These are phyloP conservation scores for Dryas octopetala DNA, from an alignment of 306 rosid genomes.

Conservation along the genomic window DNA sequence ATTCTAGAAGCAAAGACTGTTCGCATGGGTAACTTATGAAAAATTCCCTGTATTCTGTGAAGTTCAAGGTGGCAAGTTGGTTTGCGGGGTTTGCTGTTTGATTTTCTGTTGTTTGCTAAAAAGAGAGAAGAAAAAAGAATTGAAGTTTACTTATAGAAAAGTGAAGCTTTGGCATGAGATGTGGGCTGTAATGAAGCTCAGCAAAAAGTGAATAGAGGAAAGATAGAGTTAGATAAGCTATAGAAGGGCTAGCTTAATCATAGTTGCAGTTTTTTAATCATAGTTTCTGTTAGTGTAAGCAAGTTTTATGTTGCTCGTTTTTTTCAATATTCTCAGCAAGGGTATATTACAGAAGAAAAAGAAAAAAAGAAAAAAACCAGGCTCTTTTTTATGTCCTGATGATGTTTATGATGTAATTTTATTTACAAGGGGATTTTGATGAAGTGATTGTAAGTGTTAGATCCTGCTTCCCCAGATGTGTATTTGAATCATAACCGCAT, in stretches of 20 bases:
- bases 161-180: slow-evolving; percentile 26
- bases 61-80: slow-evolving; percentile 28
- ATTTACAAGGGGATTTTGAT: slow-evolving; percentile 33
- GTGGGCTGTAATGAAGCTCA: slow-evolving; percentile 25
- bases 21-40: slow-evolving; percentile 24
- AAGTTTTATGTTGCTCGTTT: slow-evolving; percentile 28
- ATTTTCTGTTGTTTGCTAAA: slow-evolving; percentile 29
- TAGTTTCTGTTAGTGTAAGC: slow-evolving; percentile 28
- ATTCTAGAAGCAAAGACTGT: slow-evolving; percentile 29
- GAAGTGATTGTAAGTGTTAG: slow-evolving; percentile 20
- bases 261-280: slow-evolving; percentile 18
- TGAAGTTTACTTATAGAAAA: slow-evolving; percentile 22
- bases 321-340: slow-evolving; percentile 33
- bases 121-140: slow-evolving; percentile 6
- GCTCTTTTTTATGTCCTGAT: slow-evolving; percentile 65
- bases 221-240: slow-evolving; percentile 40
- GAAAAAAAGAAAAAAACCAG: slow-evolving; percentile 27
- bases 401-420: slow-evolving; percentile 29
- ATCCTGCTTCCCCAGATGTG: slow-evolving; percentile 15
- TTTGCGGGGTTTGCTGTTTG: slow-evolving; percentile 28
- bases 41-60: slow-evolving; percentile 10
- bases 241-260: slow-evolving; percentile 37
- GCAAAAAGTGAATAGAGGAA: slow-evolving; percentile 29
- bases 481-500: slow-evolving; percentile 10
- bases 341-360: slow-evolving; percentile 24